Percentiles rank a stretch among this genome's conserved stretches.
These are phyloP conservation scores for Ustilago bromivora DNA, from an alignment of 1,284 basidiomycete genomes.

Conservation along the genomic window DNA sequence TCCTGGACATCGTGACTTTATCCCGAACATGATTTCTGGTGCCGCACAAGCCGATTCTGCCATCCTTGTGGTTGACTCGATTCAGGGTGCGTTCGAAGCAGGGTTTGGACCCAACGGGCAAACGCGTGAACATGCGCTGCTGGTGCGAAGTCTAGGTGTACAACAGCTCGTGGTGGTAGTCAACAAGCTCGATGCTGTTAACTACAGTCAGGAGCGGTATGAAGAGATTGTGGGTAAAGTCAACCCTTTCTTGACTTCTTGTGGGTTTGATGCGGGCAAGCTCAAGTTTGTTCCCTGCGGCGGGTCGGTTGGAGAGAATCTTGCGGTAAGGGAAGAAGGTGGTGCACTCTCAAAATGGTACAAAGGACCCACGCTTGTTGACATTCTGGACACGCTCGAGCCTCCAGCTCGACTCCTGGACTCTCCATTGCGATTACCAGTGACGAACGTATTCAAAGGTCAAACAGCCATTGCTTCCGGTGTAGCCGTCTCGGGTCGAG, in stretches of 20 bases:
- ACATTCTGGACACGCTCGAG: constrained; percentile 79
- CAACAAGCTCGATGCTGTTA: constrained; percentile 85
- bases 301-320: constrained; percentile 89
- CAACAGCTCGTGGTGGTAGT: constrained; percentile 90
- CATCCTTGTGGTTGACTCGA: constrained; percentile 91
- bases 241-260: constrained; percentile 84
- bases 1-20: constrained; percentile 95
- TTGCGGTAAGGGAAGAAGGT: constrained; percentile 72
- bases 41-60: constrained; percentile 97
- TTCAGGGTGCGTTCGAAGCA: constrained; percentile 91
- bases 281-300: constrained; percentile 88
- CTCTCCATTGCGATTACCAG: constrained; percentile 84
- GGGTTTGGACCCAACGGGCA: constrained; percentile 94
- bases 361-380: constrained; percentile 83
- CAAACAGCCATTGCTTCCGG: constrained; percentile 78
- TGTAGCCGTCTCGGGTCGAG: constrained; percentile 84
- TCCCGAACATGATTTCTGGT: constrained; percentile 99
- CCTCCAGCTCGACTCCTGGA: constrained; percentile 81
- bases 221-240: constrained; percentile 83
- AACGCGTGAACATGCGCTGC: constrained; percentile 93
- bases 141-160: constrained; percentile 94
- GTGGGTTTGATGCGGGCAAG: constrained; percentile 84
- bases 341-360: constrained; percentile 81
- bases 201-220: constrained; percentile 84
- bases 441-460: constrained; percentile 95